Evolutionary conservation across 2,329 filamentous ascomycete genomes (phyloP), one percentile per base, ranked within the genome.

Genomic region (Dactylellina parvicollis): DNA sequence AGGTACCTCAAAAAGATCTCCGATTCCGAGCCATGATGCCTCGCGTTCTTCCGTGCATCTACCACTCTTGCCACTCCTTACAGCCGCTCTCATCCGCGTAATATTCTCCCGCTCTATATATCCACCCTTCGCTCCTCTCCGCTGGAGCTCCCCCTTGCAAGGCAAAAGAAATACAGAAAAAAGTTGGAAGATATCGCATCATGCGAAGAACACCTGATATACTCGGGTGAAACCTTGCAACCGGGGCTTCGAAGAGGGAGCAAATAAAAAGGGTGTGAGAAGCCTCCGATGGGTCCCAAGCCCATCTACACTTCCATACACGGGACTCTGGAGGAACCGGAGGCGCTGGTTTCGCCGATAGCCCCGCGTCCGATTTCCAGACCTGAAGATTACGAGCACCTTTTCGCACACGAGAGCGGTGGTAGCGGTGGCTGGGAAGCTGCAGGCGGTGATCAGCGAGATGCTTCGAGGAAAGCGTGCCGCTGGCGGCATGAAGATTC

Each of bases 171-270:
- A 10, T 24, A 42, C 32, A 52, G 55, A 64, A 28, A n/a, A 40
- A 42, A 40, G 22, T 4, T 32, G 18, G 10, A 22, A 26, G 49
- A 26, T 10, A 34, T 61, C 56, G 38, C 66, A 71, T 34, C 56
- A 71, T 71, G 66, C 44, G n/a, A 70, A 60, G n/a, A 60, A 38
- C n/a, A 32, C 57, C 16, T 62, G 55, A 38, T 49, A 49, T 47
- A 61, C 55, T 61, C 56, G 55, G 40, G 55, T 56, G n/a, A 60
- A 61, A 56, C 65, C 56, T 70, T 70, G 47, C 55, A 70, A 61
- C 66, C 49, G 44, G 66, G 66, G 57, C 62, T 62, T 62, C 49
- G 47, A 56, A 32, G 55, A 54, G 38, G 18, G 47, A 49, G 40
- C 32, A 56, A 8, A 4, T 22, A 24, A 24, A n/a, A 42, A 24